Evolutionary conservation across 2,329 filamentous ascomycete genomes (phyloP).

Genomic region (Didymella segeticola): DNA sequence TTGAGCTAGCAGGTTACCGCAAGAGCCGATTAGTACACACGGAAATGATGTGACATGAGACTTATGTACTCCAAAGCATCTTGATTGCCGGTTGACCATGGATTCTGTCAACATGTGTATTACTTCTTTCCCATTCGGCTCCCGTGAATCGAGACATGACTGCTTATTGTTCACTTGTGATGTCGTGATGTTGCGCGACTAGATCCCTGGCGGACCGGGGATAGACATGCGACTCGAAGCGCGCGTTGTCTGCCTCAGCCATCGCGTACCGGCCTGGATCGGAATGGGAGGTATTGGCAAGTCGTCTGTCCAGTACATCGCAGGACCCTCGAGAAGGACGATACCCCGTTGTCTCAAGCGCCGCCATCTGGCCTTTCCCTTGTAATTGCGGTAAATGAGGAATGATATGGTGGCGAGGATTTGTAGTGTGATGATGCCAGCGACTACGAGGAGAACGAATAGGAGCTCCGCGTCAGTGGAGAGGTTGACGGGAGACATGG

Average conservation of each 20-base stretch:
- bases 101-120: no score
- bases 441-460: not conserved
- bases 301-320: conserved; percentile 21
- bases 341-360: conserved; percentile 17
- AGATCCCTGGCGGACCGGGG: not conserved
- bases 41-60: not conserved
- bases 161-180: not conserved
- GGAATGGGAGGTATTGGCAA: conserved; percentile 11
- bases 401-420: not conserved
- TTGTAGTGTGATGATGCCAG: not conserved
- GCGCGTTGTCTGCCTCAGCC: not conserved
- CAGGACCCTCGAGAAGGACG: conserved; percentile 18
- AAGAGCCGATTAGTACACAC: not conserved
- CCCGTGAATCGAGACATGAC: not conserved
- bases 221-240: no score
- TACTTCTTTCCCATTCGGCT: no score
- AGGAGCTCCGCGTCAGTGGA: not conserved
- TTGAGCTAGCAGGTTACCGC: not conserved
- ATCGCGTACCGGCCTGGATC: not conserved
- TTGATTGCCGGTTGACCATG: no score
- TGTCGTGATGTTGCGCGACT: not conserved
- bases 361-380: conserved; percentile 22
- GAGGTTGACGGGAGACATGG: not conserved
- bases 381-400: conserved; percentile 7
- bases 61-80: not conserved